These are phyloP conservation scores for Chlorella ohadii DNA, from an alignment of 139 green algal species.

Conservation along the genomic window DNA sequence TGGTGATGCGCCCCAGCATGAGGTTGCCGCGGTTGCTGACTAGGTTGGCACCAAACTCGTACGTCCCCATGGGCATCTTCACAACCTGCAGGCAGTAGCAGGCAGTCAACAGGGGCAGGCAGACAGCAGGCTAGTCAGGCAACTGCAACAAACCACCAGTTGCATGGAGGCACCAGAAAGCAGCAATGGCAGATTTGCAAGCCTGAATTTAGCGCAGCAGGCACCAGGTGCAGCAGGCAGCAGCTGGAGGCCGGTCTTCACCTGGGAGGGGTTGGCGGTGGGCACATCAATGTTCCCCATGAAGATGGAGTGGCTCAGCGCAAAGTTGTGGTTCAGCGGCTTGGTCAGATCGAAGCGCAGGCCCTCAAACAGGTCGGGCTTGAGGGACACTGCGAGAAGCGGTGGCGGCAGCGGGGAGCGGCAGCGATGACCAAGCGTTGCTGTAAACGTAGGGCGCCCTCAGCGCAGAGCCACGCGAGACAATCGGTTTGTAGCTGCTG, in stretches of 20 bases:
- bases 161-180: no score
- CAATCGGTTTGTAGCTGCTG: no score
- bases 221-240: not conserved
- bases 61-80: constrained; percentile 91
- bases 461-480: no score
- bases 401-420: no score
- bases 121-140: no score
- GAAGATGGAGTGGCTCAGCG: constrained; percentile 91
- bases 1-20: constrained; percentile 90
- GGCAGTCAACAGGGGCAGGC: not conserved
- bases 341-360: constrained; percentile 98
- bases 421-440: not conserved
- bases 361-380: constrained; percentile 97
- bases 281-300: constrained; percentile 95
- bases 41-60: constrained; percentile 99
- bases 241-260: not conserved
- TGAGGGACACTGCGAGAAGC: constrained; percentile 87
- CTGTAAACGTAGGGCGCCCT: no score
- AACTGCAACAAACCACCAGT: no score
- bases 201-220: not conserved
- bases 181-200: no score
- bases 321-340: constrained; percentile 98
- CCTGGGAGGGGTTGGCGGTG: constrained; percentile 60
- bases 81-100: constrained; percentile 46
- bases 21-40: constrained; percentile 85